A percentile compares a stretch with the other conserved stretches of the same genome.
phyloP scores from a whole-genome alignment of 2,329 filamentous ascomycete genomes.

The Amesomyces nigricolor region DNA sequence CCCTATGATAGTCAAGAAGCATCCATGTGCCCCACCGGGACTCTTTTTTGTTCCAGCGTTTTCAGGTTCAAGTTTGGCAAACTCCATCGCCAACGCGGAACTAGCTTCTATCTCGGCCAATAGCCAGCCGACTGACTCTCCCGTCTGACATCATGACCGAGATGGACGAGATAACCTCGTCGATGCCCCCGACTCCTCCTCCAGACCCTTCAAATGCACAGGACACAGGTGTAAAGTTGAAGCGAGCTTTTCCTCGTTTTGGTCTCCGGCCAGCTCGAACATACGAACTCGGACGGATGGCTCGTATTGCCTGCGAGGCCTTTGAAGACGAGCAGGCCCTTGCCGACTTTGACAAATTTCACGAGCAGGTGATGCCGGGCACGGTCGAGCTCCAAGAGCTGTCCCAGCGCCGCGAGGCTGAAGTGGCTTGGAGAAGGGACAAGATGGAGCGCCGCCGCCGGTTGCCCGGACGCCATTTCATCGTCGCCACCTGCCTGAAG shows the following conservation, averaged over 20 bases:
- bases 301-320: slow-evolving; percentile 7
- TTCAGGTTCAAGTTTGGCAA: no score
- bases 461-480: neutral
- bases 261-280: neutral
- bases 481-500: slow-evolving; percentile 5
- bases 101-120: no score
- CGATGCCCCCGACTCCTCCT: no score
- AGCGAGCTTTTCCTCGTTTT: neutral
- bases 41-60: no score
- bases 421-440: neutral
- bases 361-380: neutral
- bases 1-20: no score
- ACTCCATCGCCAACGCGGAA: no score
- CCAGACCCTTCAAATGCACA: no score
- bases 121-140: no score
- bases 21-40: no score
- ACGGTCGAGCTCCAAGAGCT: neutral
- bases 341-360: neutral
- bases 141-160: no score
- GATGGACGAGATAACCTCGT: neutral
- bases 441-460: neutral
- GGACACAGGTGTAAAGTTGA: no score
- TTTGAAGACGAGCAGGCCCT: slow-evolving; percentile 7
- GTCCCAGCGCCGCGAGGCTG: neutral
- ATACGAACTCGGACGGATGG: slow-evolving; percentile 4